phyloP scores from a whole-genome alignment of 208 protist species.

The Trypanosoma congolense region DNA sequence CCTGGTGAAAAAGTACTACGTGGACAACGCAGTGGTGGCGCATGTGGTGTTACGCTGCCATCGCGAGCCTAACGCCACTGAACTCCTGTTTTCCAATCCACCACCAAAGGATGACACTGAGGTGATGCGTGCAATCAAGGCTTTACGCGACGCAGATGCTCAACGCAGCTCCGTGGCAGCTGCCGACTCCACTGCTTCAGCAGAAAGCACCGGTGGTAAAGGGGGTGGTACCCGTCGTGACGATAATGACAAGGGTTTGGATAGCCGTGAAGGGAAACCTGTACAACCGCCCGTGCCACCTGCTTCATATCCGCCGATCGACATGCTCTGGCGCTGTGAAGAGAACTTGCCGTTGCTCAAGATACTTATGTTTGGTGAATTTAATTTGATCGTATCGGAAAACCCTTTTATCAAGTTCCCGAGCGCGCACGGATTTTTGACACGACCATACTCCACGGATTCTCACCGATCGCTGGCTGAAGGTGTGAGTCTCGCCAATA shows the following conservation, averaged over 20 bases:
- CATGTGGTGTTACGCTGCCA: conserved; percentile 85
- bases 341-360: conserved; percentile 72
- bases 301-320: conserved; percentile 57
- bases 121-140: conserved; percentile 27
- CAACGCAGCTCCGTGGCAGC: neutral
- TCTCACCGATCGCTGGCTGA: conserved; percentile 12
- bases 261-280: neutral
- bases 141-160: conserved; percentile 14
- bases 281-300: conserved; percentile 4
- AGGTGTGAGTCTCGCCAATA: conserved; percentile 46
- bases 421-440: conserved; percentile 58
- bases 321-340: conserved; percentile 67
- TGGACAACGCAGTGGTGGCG: conserved; percentile 81
- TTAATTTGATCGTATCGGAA: conserved; percentile 79
- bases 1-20: conserved; percentile 71
- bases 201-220: neutral
- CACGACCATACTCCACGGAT: conserved; percentile 40
- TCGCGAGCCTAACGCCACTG: conserved; percentile 42
- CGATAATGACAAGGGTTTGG: neutral
- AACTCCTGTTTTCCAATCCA: conserved; percentile 73
- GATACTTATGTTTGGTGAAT: conserved; percentile 82
- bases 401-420: conserved; percentile 82
- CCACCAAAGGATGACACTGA: conserved; percentile 77
- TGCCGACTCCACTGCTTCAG: neutral
- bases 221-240: neutral